Percentiles rank a stretch among this genome's conserved stretches.
These are phyloP conservation scores for Diutina siamensis DNA, from an alignment of 1,139 yeast genomes.

Conservation along the genomic window DNA sequence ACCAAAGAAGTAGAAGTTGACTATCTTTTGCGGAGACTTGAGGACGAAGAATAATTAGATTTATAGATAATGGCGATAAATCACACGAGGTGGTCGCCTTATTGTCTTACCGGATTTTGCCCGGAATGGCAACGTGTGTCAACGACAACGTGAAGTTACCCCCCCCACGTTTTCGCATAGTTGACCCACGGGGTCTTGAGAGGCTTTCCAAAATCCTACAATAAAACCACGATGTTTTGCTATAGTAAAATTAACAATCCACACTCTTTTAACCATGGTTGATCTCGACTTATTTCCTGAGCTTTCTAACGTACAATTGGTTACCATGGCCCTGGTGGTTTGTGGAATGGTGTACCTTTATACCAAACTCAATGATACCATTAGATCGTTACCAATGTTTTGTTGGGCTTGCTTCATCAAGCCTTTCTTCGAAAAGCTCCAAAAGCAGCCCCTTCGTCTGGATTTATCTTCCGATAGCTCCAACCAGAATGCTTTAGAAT, in stretches of 20 bases:
- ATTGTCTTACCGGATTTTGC: background rate
- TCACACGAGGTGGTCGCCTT: too few species aligned
- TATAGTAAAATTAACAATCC: too few species aligned
- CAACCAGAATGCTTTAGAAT: conserved; percentile 60
- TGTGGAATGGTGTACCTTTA: background rate
- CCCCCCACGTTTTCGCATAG: conserved; percentile 5
- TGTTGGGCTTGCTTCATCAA: conserved; percentile 55
- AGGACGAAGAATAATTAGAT: conserved; percentile 29
- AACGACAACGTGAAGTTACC: too few species aligned
- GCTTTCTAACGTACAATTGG: conserved; percentile 1
- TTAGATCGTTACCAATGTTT: conserved; percentile 25
- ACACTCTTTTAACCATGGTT: too few species aligned
- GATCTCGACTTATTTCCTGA: conserved; percentile 3
- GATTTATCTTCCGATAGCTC: conserved; percentile 18
- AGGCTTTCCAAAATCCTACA: background rate
- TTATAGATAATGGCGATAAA: too few species aligned
- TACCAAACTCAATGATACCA: conserved; percentile 10
- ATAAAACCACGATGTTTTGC: background rate
- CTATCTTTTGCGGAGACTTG: conserved; percentile 72
- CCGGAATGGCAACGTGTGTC: background rate
- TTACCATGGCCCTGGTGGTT: conserved; percentile 4
- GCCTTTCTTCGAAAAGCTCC: conserved; percentile 41
- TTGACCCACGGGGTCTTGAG: background rate
- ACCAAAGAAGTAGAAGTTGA: conserved; percentile 94
- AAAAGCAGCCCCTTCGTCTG: conserved; percentile 15